Base-by-base conservation (phyloP, 371 early-diverging fungal genomes). In the Mortierella sp. region DNA sequence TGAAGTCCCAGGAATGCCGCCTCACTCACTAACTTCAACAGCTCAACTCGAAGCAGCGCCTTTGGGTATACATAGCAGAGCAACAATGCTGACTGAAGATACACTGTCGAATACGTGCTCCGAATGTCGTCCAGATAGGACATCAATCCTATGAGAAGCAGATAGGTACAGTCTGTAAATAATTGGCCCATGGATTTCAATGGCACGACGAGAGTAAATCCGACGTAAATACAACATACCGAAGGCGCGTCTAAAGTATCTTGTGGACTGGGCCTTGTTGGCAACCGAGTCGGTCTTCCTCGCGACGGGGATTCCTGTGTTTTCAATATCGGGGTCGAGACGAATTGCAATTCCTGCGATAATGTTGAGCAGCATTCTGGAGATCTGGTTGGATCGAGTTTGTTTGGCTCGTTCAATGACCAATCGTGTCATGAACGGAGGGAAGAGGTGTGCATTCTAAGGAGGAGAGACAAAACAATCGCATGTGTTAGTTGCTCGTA, bases 231-330 rank as follows among this genome's bases (percentile, higher is more conserved):
- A 11, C 21, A 74, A 19, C 73, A 34, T 79, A 78, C 87, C 87
- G 54, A 80, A 75, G 9, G 87, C 87, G 24, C 87, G 87, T 21
- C 77, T 73, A 60, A 86, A 86, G 76, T 82, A 86, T 45, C 82
- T 80, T 73, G 75, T 80, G 44, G 75, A 82, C 50, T 80, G 72
- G 13, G 72, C 60, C 44, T 80, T 77, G 54, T 78, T 76, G 26
- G n/a, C 70, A 34, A 31, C 76, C 0, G n/a, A 26, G 21, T 28
- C 58, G 16, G 14, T 55, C n/a, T 34, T 79, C 70, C n/a, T 74
- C 19, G 60, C 52, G 34, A 72, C 75, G 6, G 34, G 21, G 6
- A 52, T 47, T 13, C 65, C 19, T 19, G 31, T 65, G 34, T 72
- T 81, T 55, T 84, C 85, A 42, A 82, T 80, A 21, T 82, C 80